phyloP scores from a whole-genome alignment of 1,139 yeast species.

The Suhomyces wounanorum region DNA sequence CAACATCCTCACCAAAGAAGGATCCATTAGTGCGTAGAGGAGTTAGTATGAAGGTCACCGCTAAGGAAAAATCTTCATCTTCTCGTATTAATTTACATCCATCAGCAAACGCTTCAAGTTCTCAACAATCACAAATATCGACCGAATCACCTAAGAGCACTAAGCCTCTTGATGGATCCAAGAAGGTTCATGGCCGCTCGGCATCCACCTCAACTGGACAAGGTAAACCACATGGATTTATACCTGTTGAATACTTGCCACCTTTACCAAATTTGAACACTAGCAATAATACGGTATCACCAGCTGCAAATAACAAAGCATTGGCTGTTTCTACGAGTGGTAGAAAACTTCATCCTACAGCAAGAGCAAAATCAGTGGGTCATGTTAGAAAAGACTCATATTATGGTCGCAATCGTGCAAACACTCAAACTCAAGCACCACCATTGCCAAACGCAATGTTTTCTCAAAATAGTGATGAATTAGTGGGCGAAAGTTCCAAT shows the following conservation, averaged over 20 bases:
- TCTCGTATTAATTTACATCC: slow-evolving; percentile 28
- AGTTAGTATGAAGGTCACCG: slow-evolving; percentile 61
- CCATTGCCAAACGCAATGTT: slow-evolving; percentile 53
- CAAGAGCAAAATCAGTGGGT: slow-evolving; percentile 81
- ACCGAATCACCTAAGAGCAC: slow-evolving; percentile 5
- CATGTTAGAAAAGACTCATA: slow-evolving; percentile 69
- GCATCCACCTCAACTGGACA: slow-evolving; percentile 30
- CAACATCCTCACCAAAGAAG: slow-evolving; percentile 20
- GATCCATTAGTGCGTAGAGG: slow-evolving; percentile 62
- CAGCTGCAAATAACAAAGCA: slow-evolving; percentile 6
- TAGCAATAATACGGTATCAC: slow-evolving; percentile 6
- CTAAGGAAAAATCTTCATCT: slow-evolving; percentile 49
- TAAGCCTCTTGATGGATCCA: slow-evolving; percentile 1
- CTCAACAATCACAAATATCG: slow-evolving; percentile 7
- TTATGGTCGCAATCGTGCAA: slow-evolving; percentile 22
- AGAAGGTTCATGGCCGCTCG: slow-evolving; percentile 26
- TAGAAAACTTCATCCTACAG: slow-evolving; percentile 66
- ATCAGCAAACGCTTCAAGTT: slow-evolving; percentile 21
- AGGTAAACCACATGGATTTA: slow-evolving; percentile 41
- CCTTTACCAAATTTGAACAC: slow-evolving; percentile 48
- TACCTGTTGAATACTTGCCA: slow-evolving; percentile 50
- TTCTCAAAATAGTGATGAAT: slow-evolving; percentile 47
- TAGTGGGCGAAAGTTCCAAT: slow-evolving; percentile 19
- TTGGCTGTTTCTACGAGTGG: slow-evolving; percentile 10
- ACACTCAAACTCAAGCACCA: slow-evolving; percentile 41